Evolutionary conservation across 768 basidiomycete genomes (phyloP), one percentile per base, ranked within the genome.

Genomic region (Podaxis sp.): DNA sequence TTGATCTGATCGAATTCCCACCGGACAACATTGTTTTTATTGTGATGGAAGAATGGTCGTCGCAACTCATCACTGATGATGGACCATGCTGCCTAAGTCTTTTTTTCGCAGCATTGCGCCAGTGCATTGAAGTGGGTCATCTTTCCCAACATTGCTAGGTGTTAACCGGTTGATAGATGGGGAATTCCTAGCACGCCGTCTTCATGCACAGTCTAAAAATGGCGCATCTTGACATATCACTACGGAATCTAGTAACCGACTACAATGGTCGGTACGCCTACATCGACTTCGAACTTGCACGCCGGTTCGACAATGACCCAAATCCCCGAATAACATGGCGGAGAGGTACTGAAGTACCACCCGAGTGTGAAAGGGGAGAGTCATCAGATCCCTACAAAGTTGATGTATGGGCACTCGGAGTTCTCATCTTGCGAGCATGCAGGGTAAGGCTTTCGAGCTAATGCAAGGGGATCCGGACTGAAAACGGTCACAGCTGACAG

Each of bases 31-130:
- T 88, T 40, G 85, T 78, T 13, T 87, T 92, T 68, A 85, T 92
- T 60, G 85, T 91, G 26, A 91, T 90, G 89, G 90, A 91, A 69
- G 83, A 90, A 73, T 92, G 90, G 90, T 87, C 86, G 13, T 78
- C 88, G 11, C 82, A 87, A 59, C 75, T 90, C 22, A 77, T 87
- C 24, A 74, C 80, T 13, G 77, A 76, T 63, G 75, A 77, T 38
- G 73, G 77, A 26, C 85, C 87, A 5, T 82, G 80, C 68, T 84
- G 78, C 65, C 70, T 87, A 55, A 73, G 74, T 46, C 73, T 77
- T 13, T 89, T 90, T 67, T 71, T 91, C 26, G 76, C 76, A 3
- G 82, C 82, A 13, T 67, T 91, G 54, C 82, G 82, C 22, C 88
- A 90, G 69, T 88, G 85, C 65, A 85, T 91, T 40, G 88, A 91